Percentiles rank a stretch among this genome's conserved stretches.
Conservation (phyloP, 176 grass and related monocot genomes). For the Hsuehochloa calcarea region DNA sequence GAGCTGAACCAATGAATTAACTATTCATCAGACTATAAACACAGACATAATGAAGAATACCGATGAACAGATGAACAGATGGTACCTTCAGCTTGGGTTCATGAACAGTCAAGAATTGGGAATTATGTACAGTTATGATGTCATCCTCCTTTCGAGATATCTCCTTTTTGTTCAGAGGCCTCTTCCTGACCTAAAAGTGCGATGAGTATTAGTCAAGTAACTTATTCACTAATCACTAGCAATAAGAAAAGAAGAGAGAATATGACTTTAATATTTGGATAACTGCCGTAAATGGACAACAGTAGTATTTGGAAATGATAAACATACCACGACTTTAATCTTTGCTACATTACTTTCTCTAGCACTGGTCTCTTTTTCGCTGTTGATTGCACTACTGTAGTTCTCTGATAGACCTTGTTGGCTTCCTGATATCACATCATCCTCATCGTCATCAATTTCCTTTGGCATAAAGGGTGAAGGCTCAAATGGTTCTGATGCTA, state of each 20-base stretch:
- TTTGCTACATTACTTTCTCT: slow-evolving; percentile 82
- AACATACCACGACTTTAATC: slow-evolving; percentile 95
- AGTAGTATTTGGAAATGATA: not conserved
- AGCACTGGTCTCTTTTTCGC: slow-evolving; percentile 59
- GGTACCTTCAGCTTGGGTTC: slow-evolving; percentile 95
- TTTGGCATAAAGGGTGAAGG: slow-evolving; percentile 80
- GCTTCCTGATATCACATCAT: slow-evolving; percentile 45
- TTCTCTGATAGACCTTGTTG: slow-evolving; percentile 65
- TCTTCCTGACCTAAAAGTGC: slow-evolving; percentile 77
- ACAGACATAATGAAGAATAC: not conserved
- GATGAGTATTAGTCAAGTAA: not conserved
- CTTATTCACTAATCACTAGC: not conserved
- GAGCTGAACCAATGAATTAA: not conserved
- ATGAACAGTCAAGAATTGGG: slow-evolving; percentile 59
- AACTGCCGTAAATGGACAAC: not conserved
- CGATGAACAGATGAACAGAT: slow-evolving; percentile 17
- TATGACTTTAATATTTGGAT: slow-evolving; percentile 2
- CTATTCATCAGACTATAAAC: not conserved
- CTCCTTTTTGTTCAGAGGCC: slow-evolving; percentile 96
- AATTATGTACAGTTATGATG: slow-evolving; percentile 80
- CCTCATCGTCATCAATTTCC: slow-evolving; percentile 75
- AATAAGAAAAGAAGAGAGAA: not conserved
- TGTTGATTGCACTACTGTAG: slow-evolving; percentile 36
- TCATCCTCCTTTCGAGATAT: slow-evolving; percentile 90
- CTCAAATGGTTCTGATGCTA: slow-evolving; percentile 75